A percentile compares a stretch with the other conserved stretches of the same genome.
These are phyloP conservation scores for Starmerella cellae DNA, from an alignment of 805 yeast species.

Conservation along the genomic window DNA sequence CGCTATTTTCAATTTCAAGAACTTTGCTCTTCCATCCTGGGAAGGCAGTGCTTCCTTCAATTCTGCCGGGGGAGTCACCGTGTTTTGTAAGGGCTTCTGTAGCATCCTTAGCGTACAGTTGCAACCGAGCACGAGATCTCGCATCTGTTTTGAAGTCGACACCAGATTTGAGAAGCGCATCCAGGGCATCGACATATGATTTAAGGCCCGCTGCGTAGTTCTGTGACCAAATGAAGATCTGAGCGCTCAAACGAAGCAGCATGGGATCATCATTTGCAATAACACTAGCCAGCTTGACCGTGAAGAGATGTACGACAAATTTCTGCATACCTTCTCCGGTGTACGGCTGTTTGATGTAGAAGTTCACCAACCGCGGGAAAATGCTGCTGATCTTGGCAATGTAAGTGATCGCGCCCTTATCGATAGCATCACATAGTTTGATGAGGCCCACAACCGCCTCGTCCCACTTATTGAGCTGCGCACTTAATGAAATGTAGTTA, in stretches of 20 bases:
- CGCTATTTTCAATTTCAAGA: background rate
- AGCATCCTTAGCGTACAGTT: slow-evolving; percentile 12
- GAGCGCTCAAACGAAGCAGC: slow-evolving; percentile 73
- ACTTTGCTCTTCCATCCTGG: slow-evolving; percentile 77
- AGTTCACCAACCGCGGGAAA: slow-evolving; percentile 11
- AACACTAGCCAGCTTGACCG: slow-evolving; percentile 52
- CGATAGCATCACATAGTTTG: slow-evolving; percentile 43
- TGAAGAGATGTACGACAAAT: slow-evolving; percentile 28
- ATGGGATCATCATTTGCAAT: slow-evolving; percentile 47
- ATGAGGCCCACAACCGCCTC: slow-evolving; percentile 70
- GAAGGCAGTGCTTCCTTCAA: slow-evolving; percentile 72
- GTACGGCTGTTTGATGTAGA: slow-evolving; percentile 1
- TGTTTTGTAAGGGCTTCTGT: slow-evolving; percentile 24
- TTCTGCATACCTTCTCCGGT: slow-evolving; percentile 4
- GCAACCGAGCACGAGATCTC: slow-evolving; percentile 4
- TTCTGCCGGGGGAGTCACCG: slow-evolving; percentile 53
- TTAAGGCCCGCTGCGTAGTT: slow-evolving; percentile 82
- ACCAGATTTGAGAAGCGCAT: background rate
- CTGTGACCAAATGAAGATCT: slow-evolving; percentile 73
- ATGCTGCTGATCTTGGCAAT: slow-evolving; percentile 21
- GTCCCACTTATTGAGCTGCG: slow-evolving; percentile 72
- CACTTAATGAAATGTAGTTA: slow-evolving; percentile 70
- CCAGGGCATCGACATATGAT: slow-evolving; percentile 72
- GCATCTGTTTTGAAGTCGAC: background rate
- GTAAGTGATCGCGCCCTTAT: slow-evolving; percentile 49